Conservation (phyloP, 352 stramenopile species). For the Bremia lactucae region DNA sequence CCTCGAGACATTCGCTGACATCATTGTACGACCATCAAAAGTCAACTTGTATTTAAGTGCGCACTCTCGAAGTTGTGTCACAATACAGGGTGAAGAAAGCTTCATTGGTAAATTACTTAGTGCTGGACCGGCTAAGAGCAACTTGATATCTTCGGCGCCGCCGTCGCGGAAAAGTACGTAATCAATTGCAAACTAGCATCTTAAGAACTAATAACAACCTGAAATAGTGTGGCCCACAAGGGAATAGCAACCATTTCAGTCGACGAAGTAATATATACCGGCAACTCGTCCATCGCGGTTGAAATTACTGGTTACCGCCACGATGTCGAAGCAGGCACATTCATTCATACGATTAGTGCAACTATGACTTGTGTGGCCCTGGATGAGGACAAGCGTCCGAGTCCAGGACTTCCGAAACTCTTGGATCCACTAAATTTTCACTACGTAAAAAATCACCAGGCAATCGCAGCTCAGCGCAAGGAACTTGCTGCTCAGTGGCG, state of each 20-base stretch:
- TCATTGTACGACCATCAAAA: conserved; percentile 35
- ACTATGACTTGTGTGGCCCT: conserved; percentile 67
- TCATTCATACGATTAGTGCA: conserved; percentile 52
- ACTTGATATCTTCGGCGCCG: conserved; percentile 52
- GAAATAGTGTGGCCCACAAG: conserved; percentile 35
- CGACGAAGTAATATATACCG: conserved; percentile 51
- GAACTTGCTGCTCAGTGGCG: conserved; percentile 51
- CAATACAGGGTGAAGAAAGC: conserved; percentile 34
- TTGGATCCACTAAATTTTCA: conserved; percentile 26
- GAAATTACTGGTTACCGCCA: conserved; percentile 60
- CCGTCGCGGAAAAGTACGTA: conserved; percentile 49
- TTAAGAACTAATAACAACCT: not conserved
- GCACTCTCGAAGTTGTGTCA: not conserved
- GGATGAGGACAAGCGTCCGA: conserved; percentile 50
- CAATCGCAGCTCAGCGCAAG: conserved; percentile 50
- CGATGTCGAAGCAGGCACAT: conserved; percentile 54
- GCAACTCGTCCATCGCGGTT: conserved; percentile 43
- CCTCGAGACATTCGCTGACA: conserved; percentile 48
- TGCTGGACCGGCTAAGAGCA: conserved; percentile 33
- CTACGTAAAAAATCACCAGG: conserved; percentile 40
- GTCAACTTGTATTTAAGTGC: not conserved
- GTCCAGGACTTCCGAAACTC: conserved; percentile 38
- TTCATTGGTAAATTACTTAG: conserved; percentile 41
- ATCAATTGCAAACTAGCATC: not conserved
- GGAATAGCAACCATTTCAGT: conserved; percentile 55